Percentiles rank a stretch among this genome's conserved stretches.
phyloP scores from a whole-genome alignment of 1,139 yeast genomes.

The Scheffersomyces insectosa region DNA sequence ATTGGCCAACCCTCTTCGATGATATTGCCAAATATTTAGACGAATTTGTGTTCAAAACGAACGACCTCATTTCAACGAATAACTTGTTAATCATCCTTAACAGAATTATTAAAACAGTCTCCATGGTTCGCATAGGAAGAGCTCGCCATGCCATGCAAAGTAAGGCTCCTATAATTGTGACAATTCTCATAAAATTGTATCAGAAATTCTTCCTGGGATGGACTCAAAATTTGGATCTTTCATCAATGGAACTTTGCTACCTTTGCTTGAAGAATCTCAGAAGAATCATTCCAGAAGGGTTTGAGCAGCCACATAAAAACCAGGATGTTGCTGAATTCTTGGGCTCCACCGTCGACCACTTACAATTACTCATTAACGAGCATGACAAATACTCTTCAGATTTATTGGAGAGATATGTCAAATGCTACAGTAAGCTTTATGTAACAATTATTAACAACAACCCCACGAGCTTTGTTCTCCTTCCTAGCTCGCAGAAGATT shows the following conservation, averaged over 20 bases:
- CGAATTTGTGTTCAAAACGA: slow-evolving; percentile 46
- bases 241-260: slow-evolving; percentile 70
- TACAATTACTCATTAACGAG: slow-evolving; percentile 53
- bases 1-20: slow-evolving; percentile 82
- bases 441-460: slow-evolving; percentile 54
- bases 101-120: slow-evolving; percentile 72
- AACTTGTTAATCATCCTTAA: slow-evolving; percentile 68
- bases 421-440: slow-evolving; percentile 76
- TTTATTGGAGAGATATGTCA: slow-evolving; percentile 66
- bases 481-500: slow-evolving; percentile 65
- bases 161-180: slow-evolving; percentile 63
- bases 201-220: slow-evolving; percentile 60
- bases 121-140: slow-evolving; percentile 80
- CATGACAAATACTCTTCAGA: slow-evolving; percentile 58
- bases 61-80: slow-evolving; percentile 54
- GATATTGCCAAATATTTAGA: slow-evolving; percentile 44
- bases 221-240: slow-evolving; percentile 48
- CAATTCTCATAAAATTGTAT: slow-evolving; percentile 61
- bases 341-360: slow-evolving; percentile 56
- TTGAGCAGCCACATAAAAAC: slow-evolving; percentile 64
- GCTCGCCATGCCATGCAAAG: slow-evolving; percentile 77
- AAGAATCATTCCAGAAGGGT: slow-evolving; percentile 75
- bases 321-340: slow-evolving; percentile 63
- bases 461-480: slow-evolving; percentile 70
- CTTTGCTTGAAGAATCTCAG: slow-evolving; percentile 72